Evolutionary conservation across 2,329 filamentous ascomycete species (phyloP), one percentile per base, ranked within the genome.

Genomic region (Cercospora zeina): DNA sequence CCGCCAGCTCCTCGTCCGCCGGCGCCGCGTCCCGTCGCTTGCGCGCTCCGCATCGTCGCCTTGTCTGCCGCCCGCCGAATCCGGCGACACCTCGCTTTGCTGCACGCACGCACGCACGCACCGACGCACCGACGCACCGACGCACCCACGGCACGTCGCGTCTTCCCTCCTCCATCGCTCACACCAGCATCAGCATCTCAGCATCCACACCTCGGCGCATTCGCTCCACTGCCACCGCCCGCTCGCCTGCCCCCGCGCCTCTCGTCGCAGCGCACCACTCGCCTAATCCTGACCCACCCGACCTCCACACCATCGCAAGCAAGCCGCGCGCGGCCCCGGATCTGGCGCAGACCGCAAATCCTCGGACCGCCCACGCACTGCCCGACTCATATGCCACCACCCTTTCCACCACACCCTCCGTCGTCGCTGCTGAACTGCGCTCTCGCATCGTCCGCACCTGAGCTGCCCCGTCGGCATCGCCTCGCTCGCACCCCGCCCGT

Each of bases 41-140:
- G 47, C 30, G 33, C 49, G 39, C 31, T 58, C 37, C 21, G 21
- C 49, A 13, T 16, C 24, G 27, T 47, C 19, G 27, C 21, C 55
- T 36, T 19, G 37, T 27, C 47, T 33, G 47, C 47, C 27, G 47
- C 55, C 37, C 55, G 24, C 55, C 55, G 31, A 47, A 58, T 58
- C 55, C 55, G 55, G 55, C 56, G 56, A 58, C 56, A 58, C 56
- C 33, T 58, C 56, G 45, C 56, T 37, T 42, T 56, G 47, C 47
- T 51, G 47, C 47, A 51, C 47, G 11, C 36, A 16, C 36, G 36
- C 36, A 13, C 36, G 11, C 36, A 13, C 36, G 11, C 36, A 16
- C 36, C 36, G 3, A 27, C 24, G 24, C 24, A 27, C 24, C 24
- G 3, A 27, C 24, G 24, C 24, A 27, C 24, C 24, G 3, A 27